Evolutionary conservation across 148 eudicot genomes (phyloP).

Genomic region (Fagopyrum homotropicum): DNA sequence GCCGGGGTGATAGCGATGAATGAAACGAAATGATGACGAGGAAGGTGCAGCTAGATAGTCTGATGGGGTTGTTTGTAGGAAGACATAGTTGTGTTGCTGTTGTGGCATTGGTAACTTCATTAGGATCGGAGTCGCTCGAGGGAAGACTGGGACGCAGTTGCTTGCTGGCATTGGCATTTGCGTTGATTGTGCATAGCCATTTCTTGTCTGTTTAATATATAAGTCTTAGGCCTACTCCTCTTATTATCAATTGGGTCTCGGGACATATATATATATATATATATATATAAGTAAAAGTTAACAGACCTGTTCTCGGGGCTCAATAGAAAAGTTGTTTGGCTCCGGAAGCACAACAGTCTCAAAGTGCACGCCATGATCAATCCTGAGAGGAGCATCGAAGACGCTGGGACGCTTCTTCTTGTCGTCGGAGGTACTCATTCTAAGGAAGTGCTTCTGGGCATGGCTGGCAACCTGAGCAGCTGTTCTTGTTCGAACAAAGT

Average conservation of each 20-base stretch:
- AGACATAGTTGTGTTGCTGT: background rate
- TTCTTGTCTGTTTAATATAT: background rate
- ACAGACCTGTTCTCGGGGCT: too few species aligned
- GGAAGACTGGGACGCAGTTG: background rate
- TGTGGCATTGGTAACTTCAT: background rate
- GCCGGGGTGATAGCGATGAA: background rate
- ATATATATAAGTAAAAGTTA: too few species aligned
- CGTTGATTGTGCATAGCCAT: background rate
- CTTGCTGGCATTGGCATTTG: background rate
- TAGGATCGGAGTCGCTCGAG: background rate
- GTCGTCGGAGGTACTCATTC: background rate
- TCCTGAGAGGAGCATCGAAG: slow-evolving; percentile 1
- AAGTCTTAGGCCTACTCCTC: too few species aligned
- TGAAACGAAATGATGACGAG: background rate
- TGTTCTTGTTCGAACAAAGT: background rate
- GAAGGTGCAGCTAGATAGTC: background rate
- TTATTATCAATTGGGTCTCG: too few species aligned
- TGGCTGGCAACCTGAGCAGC: slow-evolving; percentile 6
- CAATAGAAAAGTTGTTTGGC: too few species aligned
- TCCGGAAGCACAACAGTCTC: background rate
- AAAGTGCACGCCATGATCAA: background rate
- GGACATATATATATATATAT: too few species aligned
- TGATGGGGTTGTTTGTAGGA: background rate
- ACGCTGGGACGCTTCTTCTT: slow-evolving; percentile 10
- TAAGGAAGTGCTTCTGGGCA: slow-evolving; percentile 3